Conservation (phyloP, 2,329 filamentous ascomycete genomes). For the Neopestalotiopsis rosae region DNA sequence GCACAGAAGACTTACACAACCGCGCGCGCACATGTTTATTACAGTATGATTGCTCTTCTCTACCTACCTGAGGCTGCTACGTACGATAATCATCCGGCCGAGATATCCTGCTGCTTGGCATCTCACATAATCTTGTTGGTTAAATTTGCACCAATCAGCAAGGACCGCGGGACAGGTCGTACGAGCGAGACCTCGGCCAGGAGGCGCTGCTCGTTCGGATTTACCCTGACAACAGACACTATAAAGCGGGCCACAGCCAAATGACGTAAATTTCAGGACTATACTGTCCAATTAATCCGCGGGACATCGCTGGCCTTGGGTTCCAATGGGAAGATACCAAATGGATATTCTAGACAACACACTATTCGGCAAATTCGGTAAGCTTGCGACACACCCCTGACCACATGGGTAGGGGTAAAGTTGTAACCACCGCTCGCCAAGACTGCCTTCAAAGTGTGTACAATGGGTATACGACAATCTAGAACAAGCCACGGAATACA, state of each 20-base stretch:
- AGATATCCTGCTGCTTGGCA: neutral
- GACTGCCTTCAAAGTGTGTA: neutral
- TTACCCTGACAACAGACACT: conserved; percentile 19
- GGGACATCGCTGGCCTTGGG: neutral
- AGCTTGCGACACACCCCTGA: conserved; percentile 1
- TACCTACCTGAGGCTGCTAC: neutral
- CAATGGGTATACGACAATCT: neutral
- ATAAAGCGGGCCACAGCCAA: conserved; percentile 18
- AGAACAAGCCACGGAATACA: neutral
- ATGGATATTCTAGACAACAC: neutral
- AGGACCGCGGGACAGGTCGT: neutral
- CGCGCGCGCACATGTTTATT: neutral
- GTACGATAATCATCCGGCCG: neutral
- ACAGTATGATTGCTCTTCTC: neutral
- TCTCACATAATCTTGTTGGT: neutral
- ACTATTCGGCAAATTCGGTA: neutral
- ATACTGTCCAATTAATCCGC: conserved; percentile 16
- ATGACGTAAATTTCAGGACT: conserved; percentile 20
- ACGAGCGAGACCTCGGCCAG: conserved; percentile 8
- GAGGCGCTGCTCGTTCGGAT: conserved; percentile 7
- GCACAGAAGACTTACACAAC: neutral
- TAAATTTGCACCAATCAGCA: conserved; percentile 8
- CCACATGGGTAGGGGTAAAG: neutral
- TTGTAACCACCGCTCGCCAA: neutral
- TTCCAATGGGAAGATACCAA: neutral